These are phyloP conservation scores for Leptomonas seymouri DNA, from an alignment of 208 protist genomes.

Conservation along the genomic window DNA sequence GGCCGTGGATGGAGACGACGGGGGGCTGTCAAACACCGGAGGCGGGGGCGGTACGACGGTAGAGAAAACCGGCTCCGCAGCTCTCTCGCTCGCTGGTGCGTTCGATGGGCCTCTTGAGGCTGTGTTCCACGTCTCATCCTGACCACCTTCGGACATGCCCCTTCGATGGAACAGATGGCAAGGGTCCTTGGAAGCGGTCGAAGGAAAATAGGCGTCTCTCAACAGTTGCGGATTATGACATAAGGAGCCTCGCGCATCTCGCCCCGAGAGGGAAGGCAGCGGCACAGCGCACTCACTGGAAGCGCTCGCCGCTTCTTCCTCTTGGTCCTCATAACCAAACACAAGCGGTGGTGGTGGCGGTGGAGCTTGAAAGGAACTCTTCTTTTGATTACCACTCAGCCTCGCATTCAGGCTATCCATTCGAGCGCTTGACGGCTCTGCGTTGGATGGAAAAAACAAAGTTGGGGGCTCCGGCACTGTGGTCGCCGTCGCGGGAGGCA, in stretches of 20 bases:
- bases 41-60: constrained; percentile 7
- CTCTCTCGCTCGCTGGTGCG: not conserved
- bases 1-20: not conserved
- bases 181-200: no score
- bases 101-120: not conserved
- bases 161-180: no score
- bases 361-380: no score
- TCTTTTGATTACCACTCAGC: no score
- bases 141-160: no score
- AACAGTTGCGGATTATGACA: no score
- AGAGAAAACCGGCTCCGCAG: not conserved
- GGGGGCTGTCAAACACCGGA: constrained; percentile 4
- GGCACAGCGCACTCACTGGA: no score
- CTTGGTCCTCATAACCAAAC: constrained; percentile 4
- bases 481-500: not conserved
- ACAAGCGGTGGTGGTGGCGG: constrained; percentile 9
- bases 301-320: no score
- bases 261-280: no score
- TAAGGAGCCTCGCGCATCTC: no score
- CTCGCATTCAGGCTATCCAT: not conserved
- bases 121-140: not conserved
- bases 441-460: constrained; percentile 9
- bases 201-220: no score
- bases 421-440: not conserved
- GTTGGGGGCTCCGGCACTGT: constrained; percentile 19